Evolutionary conservation across 208 protist genomes (phyloP), one percentile per base, ranked within the genome.

Genomic region (Trypanosomatidae sp.): DNA sequence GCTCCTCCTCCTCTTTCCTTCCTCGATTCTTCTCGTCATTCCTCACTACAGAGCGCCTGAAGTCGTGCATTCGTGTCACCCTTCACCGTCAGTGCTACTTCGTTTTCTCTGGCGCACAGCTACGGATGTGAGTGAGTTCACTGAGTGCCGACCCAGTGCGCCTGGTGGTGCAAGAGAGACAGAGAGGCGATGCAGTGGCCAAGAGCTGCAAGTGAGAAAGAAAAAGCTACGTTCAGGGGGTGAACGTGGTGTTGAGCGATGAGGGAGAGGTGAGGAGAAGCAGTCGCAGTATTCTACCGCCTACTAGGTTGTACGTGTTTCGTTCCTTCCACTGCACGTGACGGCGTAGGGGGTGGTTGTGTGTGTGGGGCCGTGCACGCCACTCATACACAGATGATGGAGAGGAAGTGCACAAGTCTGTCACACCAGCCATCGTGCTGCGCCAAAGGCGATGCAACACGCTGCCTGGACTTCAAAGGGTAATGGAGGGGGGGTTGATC

Each of bases 261-360:
- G 56, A 6, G 12, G 7, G 36, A 59, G 12, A 59, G 25, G 10
- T 25, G 30, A 58, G 53, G 25, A 25, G 53, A 25, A 25, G 25
- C 28, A 10, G 19, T 7, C 15, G 43, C 36, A 28, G 44, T 53
- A 25, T 36, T 68, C 62, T 53, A 53, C 43, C 44, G 52, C 62
- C 62, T 68, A 68, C 62, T 68, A 41, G 13, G 41, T 47, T 55
- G 44, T 44, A 33, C 44, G 22, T 33, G n/a, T 53, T 39, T 68
- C 2, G 44, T 12, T 30, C 15, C 25, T 33, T 33, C 41, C 43
- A 33, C 25, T 19, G 5, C 5, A 53, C 36, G 10, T 33, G 62
- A 28, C 62, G 7, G n/a, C 25, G 41, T 25, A n/a, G n/a, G n/a
- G 13, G 44, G 25, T 17, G 13, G 33, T 43, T 22, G 62, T 30